Base-by-base conservation (phyloP, 257 asterid genomes). In the Nicotiana sylvestris region DNA sequence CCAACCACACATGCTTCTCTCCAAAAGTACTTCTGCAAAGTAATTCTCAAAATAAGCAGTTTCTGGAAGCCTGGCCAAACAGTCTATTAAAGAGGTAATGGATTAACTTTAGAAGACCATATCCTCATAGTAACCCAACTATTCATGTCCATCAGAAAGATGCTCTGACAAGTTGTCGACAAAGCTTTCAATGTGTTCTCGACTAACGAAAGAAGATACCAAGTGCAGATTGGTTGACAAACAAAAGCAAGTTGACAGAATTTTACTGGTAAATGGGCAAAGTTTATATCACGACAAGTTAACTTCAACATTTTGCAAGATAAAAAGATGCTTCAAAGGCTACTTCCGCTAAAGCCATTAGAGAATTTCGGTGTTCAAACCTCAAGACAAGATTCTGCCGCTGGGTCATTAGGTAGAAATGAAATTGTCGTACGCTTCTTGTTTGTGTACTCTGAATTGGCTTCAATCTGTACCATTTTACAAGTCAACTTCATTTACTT, bases 361-460 rank as follows among this genome's bases (percentile, higher is more conserved):
- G 46, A 65, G 32, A 82, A 9, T 56, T 58, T 9, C 46, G 37
- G 87, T 58, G 55, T 84, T 67, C 87, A 87, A 77, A 96, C 99
- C 99, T 96, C 95, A 37, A 96, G 97, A 84, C 94, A 94, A 87
- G 92, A 85, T 78, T 87, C 88, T 56, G 94, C 97, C 49, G 87
- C 91, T 15, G 87, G 89, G 86, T 90, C 96, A 88, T 91, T 94
- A 17, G 98, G 98, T 85, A 90, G 88, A 88, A 93, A 88, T 35
- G 97, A 69, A 84, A 91, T 77, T 57, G 92, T 70, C 58, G 87
- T 83, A 56, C 98, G 93, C 89, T 88, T 96, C 90, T 90, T 90
- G 83, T 94, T 96, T 35, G 93, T 86, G 83, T 92, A 94, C 81
- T 84, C 92, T 49, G 93, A 89, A 88, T 94, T 96, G 62, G 92